phyloP scores from a whole-genome alignment of 352 stramenopile genomes.

The Phytophthora foliorum region DNA sequence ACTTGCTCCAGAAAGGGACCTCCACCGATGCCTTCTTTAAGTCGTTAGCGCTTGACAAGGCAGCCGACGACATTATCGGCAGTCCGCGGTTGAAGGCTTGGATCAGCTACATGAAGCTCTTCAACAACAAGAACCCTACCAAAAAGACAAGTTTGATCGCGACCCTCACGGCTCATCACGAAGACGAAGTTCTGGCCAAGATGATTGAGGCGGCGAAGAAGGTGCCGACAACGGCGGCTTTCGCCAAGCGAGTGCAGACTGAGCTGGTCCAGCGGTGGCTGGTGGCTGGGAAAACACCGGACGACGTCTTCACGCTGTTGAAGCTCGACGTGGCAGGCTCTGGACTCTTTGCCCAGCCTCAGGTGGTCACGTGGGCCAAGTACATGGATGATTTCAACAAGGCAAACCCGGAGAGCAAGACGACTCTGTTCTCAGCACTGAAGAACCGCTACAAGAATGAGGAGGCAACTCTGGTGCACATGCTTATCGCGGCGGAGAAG shows the following conservation, averaged over 20 bases:
- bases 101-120: slow-evolving; percentile 22
- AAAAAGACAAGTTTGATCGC: slow-evolving; percentile 10
- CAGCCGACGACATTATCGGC: neutral
- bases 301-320: neutral
- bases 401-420: neutral
- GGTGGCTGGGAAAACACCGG: neutral
- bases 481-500: slow-evolving; percentile 9
- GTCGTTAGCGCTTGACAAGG: slow-evolving; percentile 7
- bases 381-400: slow-evolving; percentile 12
- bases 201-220: neutral
- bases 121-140: slow-evolving; percentile 11
- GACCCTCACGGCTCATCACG: slow-evolving; percentile 7
- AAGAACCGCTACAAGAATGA: neutral
- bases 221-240: neutral
- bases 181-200: too few species aligned
- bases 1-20: slow-evolving; percentile 6
- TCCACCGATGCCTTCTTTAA: slow-evolving; percentile 13
- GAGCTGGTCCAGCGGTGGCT: neutral
- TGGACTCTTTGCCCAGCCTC: too few species aligned
- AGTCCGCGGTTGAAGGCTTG: slow-evolving; percentile 3
- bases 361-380: slow-evolving; percentile 4
- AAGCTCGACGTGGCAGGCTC: neutral
- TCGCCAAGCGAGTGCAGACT: neutral
- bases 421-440: slow-evolving; percentile 3
- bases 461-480: neutral